Percentiles rank a stretch among this genome's conserved stretches.
Conservation (phyloP, 2,329 filamentous ascomycete genomes). For the Paraphaeosphaeria sporulosa region DNA sequence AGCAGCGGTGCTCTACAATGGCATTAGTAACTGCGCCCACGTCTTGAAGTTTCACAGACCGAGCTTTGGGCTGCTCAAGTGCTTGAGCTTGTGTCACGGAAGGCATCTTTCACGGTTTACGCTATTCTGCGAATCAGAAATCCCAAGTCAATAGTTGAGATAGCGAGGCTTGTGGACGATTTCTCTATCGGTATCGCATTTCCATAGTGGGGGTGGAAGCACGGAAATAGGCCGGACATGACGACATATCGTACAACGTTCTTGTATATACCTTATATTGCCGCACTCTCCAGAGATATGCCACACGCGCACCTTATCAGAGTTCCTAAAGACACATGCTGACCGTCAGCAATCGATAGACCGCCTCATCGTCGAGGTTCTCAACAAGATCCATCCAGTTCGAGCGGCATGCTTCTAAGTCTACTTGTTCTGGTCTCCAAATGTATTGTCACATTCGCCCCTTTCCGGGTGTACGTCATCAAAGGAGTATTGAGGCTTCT, state of each 20-base stretch:
- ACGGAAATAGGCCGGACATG: neutral
- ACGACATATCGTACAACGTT: neutral
- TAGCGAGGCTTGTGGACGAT: neutral
- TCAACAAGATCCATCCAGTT: too few species aligned
- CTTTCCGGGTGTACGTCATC: too few species aligned
- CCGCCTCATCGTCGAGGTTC: too few species aligned
- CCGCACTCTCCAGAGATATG: too few species aligned
- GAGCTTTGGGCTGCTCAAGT: slow-evolving; percentile 5
- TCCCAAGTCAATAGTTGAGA: neutral
- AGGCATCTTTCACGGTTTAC: slow-evolving; percentile 2
- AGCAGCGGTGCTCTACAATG: slow-evolving; percentile 12
- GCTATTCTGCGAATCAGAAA: neutral
- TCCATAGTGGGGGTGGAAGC: neutral
- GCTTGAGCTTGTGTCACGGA: slow-evolving; percentile 9
- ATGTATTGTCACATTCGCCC: too few species aligned
- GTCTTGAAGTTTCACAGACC: neutral
- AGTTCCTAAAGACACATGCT: too few species aligned
- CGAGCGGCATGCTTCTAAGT: too few species aligned
- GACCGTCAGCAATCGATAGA: too few species aligned
- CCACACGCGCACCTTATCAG: too few species aligned
- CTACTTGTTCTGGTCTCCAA: too few species aligned
- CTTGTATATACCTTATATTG: neutral
- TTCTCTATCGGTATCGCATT: neutral
- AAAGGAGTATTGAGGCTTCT: too few species aligned
- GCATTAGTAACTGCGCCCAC: neutral